Evolutionary conservation across 2,329 filamentous ascomycete species (phyloP), one percentile per base, ranked within the genome.

Genomic region (Curvularia eragrostidis): DNA sequence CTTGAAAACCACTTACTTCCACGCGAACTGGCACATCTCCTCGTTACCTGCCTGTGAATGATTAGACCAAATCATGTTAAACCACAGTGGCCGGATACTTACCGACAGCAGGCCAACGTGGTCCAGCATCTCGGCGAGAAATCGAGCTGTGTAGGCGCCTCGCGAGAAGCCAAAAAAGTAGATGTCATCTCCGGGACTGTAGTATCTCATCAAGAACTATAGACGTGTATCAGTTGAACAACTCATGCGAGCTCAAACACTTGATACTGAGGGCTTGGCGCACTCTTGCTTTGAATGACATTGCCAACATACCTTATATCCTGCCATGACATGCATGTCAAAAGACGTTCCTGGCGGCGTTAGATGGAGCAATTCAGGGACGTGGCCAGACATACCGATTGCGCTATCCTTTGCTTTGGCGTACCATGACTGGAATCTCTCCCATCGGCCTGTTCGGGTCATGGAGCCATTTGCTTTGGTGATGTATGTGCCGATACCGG

Each of bases 11-110:
- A 63, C 68, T 56, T 49, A 72, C 72, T 90, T 93, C 91, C 91
- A 95, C 0, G 90, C 91, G 72, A 96, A 96, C 3, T 84, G 82
- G 50, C 91, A 87, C 87, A 95, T 89, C 65, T 95, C 91, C 70
- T 96, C 90, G 66, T 96, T 96, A 10, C 91, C 91, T 50, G 90
- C 88, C 69, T 74, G 34, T 3, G 6, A 5, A 10, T 12, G n/a
- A 12, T 46, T 42, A 50, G 21, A 51, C 13, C 42, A n/a, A 28
- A 24, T 30, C 10, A 19, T 19, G 34, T 30, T 13, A 52, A 12
- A 34, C 42, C 1, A 15, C 9, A 18, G 19, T 32, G 28, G 8
- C 12, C 43, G 8, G 13, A 9, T 32, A 55, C 67, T 66, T 59
- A 73, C 71, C 12, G 88, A 89, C 13, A 96, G 81, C 0, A 96